Evolutionary conservation across 768 basidiomycete species (phyloP).

Genomic region (Rubroboletus satanas): DNA sequence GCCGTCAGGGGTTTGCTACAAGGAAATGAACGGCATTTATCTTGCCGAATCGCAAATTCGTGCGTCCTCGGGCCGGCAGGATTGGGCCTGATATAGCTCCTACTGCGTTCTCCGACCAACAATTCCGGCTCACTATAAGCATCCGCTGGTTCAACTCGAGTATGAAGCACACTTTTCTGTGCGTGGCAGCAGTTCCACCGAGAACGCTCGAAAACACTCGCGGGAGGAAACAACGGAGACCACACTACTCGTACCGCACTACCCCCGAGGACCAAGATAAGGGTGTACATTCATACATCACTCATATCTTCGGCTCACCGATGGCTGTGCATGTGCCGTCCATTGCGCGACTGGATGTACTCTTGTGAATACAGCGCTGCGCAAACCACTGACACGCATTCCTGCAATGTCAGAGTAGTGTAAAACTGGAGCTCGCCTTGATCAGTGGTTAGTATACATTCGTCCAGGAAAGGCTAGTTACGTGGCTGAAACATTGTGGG

Average conservation of each 20-base stretch:
- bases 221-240: constrained; percentile 12
- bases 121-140: background rate
- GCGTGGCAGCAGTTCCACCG: background rate
- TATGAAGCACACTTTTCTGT: background rate
- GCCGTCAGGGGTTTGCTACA: constrained; percentile 21
- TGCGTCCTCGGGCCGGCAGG: constrained; percentile 9
- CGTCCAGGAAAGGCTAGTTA: background rate
- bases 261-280: constrained; percentile 24
- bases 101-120: background rate
- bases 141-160: background rate
- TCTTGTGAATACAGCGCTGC: constrained; percentile 3
- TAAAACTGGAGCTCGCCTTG: background rate
- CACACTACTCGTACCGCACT: background rate
- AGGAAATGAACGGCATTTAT: constrained; percentile 27
- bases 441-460: background rate
- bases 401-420: background rate
- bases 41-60: constrained; percentile 17
- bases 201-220: constrained; percentile 10
- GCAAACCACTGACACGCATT: constrained; percentile 2
- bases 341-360: constrained; percentile 10
- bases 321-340: constrained; percentile 14
- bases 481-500: background rate
- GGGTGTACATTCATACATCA: constrained; percentile 4
- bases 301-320: background rate
- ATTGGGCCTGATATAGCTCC: constrained; percentile 5